phyloP scores from a whole-genome alignment of 352 stramenopile genomes.

The Phytophthora quininea region DNA sequence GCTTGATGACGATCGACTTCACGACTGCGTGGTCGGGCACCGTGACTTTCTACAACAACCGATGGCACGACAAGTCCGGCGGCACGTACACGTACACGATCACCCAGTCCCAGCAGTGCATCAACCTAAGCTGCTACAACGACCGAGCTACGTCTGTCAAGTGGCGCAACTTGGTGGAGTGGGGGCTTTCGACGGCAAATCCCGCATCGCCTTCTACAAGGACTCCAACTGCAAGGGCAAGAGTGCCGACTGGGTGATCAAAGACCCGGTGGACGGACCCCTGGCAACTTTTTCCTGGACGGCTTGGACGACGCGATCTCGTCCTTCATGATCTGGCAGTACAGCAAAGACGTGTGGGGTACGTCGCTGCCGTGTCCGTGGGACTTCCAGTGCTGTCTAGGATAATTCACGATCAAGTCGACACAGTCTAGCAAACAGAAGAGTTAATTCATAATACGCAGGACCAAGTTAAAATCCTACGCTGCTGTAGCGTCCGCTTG shows the following conservation, averaged over 20 bases:
- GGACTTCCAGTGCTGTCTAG: constrained; percentile 25
- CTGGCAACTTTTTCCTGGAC: constrained; percentile 28
- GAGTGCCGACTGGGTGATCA: constrained; percentile 21
- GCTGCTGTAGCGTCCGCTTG: constrained; percentile 20
- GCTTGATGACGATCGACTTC: neutral
- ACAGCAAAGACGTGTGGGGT: constrained; percentile 9
- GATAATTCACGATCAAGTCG: neutral
- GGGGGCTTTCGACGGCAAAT: constrained; percentile 13
- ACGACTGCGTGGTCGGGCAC: constrained; percentile 13
- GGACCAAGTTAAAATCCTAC: constrained; percentile 8
- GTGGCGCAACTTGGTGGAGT: constrained; percentile 22
- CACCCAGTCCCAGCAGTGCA: constrained; percentile 25
- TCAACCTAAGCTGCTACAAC: constrained; percentile 41
- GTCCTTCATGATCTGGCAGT: constrained; percentile 44
- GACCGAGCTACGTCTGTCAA: constrained; percentile 29
- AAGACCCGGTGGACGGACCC: constrained; percentile 20
- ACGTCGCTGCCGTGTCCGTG: constrained; percentile 26
- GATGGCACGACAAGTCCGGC: constrained; percentile 7
- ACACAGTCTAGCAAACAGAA: too few relatives aligned
- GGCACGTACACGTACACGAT: constrained; percentile 26
- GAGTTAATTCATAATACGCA: neutral
- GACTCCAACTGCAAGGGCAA: constrained; percentile 28
- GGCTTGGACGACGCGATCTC: constrained; percentile 34
- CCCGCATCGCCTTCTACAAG: constrained; percentile 39
- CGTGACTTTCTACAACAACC: constrained; percentile 29